A percentile compares a stretch with the other conserved stretches of the same genome.
Conservation (phyloP, 2,329 filamentous ascomycete genomes). For the Xylariales sp. region DNA sequence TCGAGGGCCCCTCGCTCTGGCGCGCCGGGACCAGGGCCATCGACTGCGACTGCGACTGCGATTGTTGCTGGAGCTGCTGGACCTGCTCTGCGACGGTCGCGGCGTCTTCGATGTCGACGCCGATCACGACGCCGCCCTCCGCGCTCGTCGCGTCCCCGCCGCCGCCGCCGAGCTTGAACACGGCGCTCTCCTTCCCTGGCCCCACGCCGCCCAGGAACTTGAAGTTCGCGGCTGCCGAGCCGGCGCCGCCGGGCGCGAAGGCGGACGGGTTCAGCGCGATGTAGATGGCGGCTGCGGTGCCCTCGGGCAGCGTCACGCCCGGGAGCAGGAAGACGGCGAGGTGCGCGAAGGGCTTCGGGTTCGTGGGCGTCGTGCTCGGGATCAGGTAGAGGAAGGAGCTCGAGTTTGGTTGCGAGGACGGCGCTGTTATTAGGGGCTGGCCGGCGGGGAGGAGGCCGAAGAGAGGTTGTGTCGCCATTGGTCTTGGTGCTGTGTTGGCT, state of each 20-base stretch:
- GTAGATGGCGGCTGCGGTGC: slow-evolving; percentile 90
- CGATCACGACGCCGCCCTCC: slow-evolving; percentile 71
- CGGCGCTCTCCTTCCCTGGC: slow-evolving; percentile 88
- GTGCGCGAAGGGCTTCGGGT: slow-evolving; percentile 73
- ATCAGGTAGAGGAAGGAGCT: slow-evolving; percentile 65
- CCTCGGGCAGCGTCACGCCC: slow-evolving; percentile 75
- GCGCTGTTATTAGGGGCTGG: slow-evolving; percentile 66
- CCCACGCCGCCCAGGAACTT: slow-evolving; percentile 89
- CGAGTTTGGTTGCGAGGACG: slow-evolving; percentile 59
- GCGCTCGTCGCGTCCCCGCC: slow-evolving; percentile 36
- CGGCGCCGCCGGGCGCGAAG: slow-evolving; percentile 50
- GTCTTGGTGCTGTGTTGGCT: background rate
- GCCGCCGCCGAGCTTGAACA: slow-evolving; percentile 77
- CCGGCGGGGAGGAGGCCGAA: slow-evolving; percentile 72
- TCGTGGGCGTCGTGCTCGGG: slow-evolving; percentile 54
- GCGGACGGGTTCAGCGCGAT: slow-evolving; percentile 65
- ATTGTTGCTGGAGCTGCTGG: slow-evolving; percentile 40
- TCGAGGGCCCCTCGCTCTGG: slow-evolving; percentile 59
- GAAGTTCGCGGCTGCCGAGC: slow-evolving; percentile 69
- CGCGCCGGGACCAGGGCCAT: slow-evolving; percentile 16
- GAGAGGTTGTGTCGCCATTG: slow-evolving; percentile 55
- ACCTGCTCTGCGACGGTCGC: slow-evolving; percentile 70
- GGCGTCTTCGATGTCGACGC: slow-evolving; percentile 83
- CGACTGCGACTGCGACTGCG: slow-evolving; percentile 23
- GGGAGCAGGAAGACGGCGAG: slow-evolving; percentile 92